Evolutionary conservation across 2,329 filamentous ascomycete genomes (phyloP), one percentile per base, ranked within the genome.

Genomic region (Phyllosticta citribraziliensis): DNA sequence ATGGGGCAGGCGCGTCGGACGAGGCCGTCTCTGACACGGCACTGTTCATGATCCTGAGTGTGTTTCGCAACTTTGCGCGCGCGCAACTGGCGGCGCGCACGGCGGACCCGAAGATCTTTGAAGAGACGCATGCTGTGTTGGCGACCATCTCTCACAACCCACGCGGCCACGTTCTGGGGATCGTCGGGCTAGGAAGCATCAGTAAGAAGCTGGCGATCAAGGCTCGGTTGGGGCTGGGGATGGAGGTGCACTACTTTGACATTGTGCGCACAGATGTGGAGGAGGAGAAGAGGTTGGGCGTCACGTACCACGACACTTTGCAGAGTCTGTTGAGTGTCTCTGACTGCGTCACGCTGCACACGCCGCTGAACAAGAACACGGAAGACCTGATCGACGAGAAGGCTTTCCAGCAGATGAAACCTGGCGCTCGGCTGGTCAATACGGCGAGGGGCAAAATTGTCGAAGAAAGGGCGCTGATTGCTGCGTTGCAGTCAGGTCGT

Each of bases 11-110:
- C 0, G 74, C 74, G 5, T 74, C 75, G 11, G 73, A 76, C 30
- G 76, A 78, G 56, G 76, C 76, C 12, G 76, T 78, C 17, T 75
- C 76, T 2, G 76, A 79, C 54, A 76, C 73, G 0, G 73, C 71
- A 0, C 66, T 79, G 0, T 78, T 72, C 62, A 72, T 76, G 70
- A 74, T 79, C 50, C 65, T 79, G 2, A 74, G 57, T 6, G 63
- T 64, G 8, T 65, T 65, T 58, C 60, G 64, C 35, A 65, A 65
- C 50, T 62, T 65, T 24, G 63, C 63, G 9, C 50, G 63, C 11
- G 58, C 64, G 0, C 62, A 64, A 33, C 56, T 64, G n/a, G 64
- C 64, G 2, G 62, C 64, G 52, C 24, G 63, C 14, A 61, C 64
- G 17, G 57, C 50, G 6, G 64, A 65, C 25, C 55, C 57, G n/a